Percentiles rank a stretch among this genome's conserved stretches.
Conservation (phyloP, 2,329 filamentous ascomycete species). For the Biscogniauxia sp. region DNA sequence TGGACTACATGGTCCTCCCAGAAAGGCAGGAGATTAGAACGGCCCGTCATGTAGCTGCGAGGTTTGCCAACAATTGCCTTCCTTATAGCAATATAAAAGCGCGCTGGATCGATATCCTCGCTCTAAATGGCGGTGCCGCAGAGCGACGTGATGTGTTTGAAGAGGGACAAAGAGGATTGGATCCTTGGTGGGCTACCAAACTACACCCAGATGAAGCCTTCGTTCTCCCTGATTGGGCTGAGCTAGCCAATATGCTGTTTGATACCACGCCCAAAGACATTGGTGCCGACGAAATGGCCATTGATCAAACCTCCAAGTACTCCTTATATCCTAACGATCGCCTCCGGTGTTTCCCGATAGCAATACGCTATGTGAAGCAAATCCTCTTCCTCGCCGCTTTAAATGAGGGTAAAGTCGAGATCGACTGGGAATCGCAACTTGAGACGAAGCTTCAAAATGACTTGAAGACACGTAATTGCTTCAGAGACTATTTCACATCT, state of each 20-base stretch:
- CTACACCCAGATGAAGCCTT: conserved; percentile 34
- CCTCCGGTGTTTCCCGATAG: conserved; percentile 61
- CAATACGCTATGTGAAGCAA: conserved; percentile 64
- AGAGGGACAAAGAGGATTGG: conserved; percentile 84
- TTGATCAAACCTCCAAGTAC: conserved; percentile 40
- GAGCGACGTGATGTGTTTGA: conserved; percentile 83
- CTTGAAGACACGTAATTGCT: conserved; percentile 57
- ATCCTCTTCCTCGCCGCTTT: conserved; percentile 52
- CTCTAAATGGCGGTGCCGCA: conserved; percentile 62
- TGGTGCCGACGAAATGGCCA: conserved; percentile 31
- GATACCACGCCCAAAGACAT: conserved; percentile 19
- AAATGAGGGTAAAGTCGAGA: conserved; percentile 58
- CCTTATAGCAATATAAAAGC: conserved; percentile 75
- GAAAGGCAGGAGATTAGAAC: conserved; percentile 61
- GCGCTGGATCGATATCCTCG: conserved; percentile 86
- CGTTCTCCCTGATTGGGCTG: conserved; percentile 49
- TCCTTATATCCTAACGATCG: conserved; percentile 41
- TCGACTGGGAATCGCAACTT: conserved; percentile 81
- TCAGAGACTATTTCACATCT: conserved; percentile 52
- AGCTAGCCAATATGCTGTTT: conserved; percentile 52
- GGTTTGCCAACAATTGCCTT: conserved; percentile 87
- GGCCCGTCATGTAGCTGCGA: conserved; percentile 76
- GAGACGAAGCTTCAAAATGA: conserved; percentile 72
- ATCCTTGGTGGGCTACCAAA: conserved; percentile 53
- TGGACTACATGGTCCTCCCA: conserved; percentile 63